phyloP scores from a whole-genome alignment of 345 rosid species.

The Lepidium didymum region DNA sequence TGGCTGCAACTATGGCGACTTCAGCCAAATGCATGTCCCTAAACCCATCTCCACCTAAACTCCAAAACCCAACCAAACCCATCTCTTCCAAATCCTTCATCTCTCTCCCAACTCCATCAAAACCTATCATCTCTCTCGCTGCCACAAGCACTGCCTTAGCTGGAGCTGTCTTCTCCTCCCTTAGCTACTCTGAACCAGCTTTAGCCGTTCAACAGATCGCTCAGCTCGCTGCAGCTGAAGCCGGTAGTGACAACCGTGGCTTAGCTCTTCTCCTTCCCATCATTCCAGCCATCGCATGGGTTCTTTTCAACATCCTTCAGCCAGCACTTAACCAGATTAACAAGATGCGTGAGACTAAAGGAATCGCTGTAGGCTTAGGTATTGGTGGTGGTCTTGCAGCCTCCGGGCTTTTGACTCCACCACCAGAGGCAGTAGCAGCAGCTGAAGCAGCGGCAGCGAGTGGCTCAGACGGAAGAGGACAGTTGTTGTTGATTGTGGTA shows the following conservation, averaged over 20 bases:
- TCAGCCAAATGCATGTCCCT: conserved; percentile 55
- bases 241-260: conserved; percentile 87
- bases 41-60: conserved; percentile 40
- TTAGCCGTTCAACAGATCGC: conserved; percentile 86
- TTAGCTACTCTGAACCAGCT: conserved; percentile 67
- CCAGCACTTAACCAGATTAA: conserved; percentile 88
- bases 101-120: conserved; percentile 21
- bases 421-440: conserved; percentile 49
- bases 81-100: conserved; percentile 7
- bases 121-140: conserved; percentile 17
- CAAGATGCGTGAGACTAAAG: conserved; percentile 63
- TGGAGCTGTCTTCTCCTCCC: conserved; percentile 70
- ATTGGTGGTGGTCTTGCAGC: conserved; percentile 68
- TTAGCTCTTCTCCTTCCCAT: conserved; percentile 72
- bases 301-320: conserved; percentile 84
- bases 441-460: conserved; percentile 36
- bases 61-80: conserved; percentile 34
- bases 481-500: conserved; percentile 69
- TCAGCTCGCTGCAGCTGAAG: conserved; percentile 30
- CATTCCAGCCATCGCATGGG: conserved; percentile 88
- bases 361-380: conserved; percentile 65
- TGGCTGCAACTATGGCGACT: conserved; percentile 64
- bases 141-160: conserved; percentile 53
- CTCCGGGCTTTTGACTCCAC: conserved; percentile 36
- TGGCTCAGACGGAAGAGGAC: conserved; percentile 64